Percentiles rank a stretch among this genome's conserved stretches.
Evolutionary conservation across 108 stramenopile genomes (phyloP).

Genomic region (Fistulifera pelliculosa): DNA sequence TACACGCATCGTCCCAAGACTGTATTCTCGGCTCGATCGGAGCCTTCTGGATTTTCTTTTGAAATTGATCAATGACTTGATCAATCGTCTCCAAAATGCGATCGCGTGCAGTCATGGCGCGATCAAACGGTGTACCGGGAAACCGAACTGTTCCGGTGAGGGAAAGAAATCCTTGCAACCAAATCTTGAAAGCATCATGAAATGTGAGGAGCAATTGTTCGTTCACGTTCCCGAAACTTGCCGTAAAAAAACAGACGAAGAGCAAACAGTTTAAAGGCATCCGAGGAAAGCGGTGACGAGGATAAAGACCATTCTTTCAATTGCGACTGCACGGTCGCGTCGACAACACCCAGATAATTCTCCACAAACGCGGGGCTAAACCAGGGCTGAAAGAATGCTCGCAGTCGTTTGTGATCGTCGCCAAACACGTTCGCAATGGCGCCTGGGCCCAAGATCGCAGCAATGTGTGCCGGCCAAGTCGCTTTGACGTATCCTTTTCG

Average conservation of each 20-base stretch:
- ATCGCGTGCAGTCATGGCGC: background rate
- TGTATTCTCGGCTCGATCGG: background rate
- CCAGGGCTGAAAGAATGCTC: background rate
- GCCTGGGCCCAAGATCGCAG: background rate
- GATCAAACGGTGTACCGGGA: background rate
- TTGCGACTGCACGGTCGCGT: background rate
- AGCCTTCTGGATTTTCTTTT: background rate
- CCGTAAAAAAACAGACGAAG: background rate
- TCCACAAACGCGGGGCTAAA: background rate
- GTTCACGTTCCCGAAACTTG: background rate
- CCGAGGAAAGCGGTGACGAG: too few species aligned
- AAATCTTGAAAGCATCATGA: background rate
- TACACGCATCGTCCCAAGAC: background rate
- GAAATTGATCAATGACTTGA: background rate
- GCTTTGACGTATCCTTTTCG: background rate
- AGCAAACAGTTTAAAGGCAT: background rate
- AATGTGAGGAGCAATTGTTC: background rate
- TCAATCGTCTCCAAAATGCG: background rate
- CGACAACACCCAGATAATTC: background rate
- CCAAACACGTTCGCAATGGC: conserved; percentile 1
- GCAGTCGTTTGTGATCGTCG: background rate
- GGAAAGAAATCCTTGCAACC: background rate
- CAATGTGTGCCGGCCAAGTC: background rate
- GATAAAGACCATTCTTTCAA: background rate
- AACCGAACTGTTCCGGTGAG: background rate